Percentiles rank a stretch among this genome's conserved stretches.
Evolutionary conservation across 129 eudicot species (phyloP).

Genomic region (Scalesia atractyloides): DNA sequence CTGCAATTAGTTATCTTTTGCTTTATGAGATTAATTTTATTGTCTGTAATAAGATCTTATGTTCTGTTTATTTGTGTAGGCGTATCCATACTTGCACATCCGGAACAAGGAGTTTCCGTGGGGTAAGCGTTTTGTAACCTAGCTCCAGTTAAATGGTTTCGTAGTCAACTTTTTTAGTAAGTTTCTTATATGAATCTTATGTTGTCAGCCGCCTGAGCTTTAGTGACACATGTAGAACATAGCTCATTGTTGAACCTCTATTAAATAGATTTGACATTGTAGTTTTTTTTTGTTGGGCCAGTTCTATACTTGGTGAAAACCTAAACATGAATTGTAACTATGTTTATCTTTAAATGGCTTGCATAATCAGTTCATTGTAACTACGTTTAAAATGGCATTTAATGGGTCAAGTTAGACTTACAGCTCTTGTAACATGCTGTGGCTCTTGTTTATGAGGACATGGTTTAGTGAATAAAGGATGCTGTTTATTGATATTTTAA

Average conservation of each 20-base stretch:
- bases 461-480: background rate
- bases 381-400: background rate
- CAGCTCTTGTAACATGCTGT: background rate
- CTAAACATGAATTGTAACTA: slow-evolving; percentile 6
- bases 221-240: background rate
- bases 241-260: background rate
- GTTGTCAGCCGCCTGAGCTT: slow-evolving; percentile 6
- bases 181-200: background rate
- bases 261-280: background rate
- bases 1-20: background rate
- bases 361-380: background rate
- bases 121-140: slow-evolving; percentile 54
- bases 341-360: slow-evolving; percentile 5
- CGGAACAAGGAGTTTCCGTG: slow-evolving; percentile 99
- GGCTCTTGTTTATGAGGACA: background rate
- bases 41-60: too few relatives aligned
- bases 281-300: background rate
- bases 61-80: slow-evolving; percentile 43
- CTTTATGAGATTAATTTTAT: background rate
- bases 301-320: slow-evolving; percentile 13
- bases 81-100: slow-evolving; percentile 81
- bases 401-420: background rate
- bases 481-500: background rate
- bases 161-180: background rate
- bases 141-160: background rate